Evolutionary conservation across 2,329 filamentous ascomycete genomes (phyloP), one percentile per base, ranked within the genome.

Genomic region (Monosporascus sp.): DNA sequence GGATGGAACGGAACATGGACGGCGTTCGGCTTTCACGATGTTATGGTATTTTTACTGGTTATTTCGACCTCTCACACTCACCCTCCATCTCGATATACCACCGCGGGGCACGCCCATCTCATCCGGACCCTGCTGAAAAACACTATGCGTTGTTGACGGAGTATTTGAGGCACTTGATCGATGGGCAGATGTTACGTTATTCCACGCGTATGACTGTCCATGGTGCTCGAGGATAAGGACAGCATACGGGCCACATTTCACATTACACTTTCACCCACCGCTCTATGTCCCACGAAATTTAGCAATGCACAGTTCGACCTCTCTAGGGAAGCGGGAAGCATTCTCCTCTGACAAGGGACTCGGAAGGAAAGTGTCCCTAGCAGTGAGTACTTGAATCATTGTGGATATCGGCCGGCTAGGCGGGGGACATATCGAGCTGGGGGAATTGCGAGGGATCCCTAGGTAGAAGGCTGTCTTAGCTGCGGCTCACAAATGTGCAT

Each of bases 11-110:
- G 59, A 57, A 62, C 58, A 51, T 57, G 59, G 52, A 58, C 50
- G 65, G 65, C 65, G 65, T 66, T 67, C 48, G 63, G 60, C 46
- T 63, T 49, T 51, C 51, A 56, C 60, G 55, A 58, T 62, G 53
- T 58, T 58, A 55, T 60, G 41, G 54, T 55, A 45, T 61, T 57
- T 61, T 57, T 59, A 51, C 53, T 62, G 50, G 51, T 57, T 58
- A 43, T 52, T 54, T 50, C 24, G 52, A 46, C 20, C 38, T 52
- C 53, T 41, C n/a, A 14, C 40, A 14, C 40, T 43, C 40, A 35
- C 11, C 31, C 31, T 35, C 31, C 11, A 35, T 14, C 40, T 46
- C 24, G 22, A 18, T 46, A 46, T 46, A 26, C 14, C 22, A 4
- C 22, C 17, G 43, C 22, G 11, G 22, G 40, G 18, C 18, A 24